Evolutionary conservation across 306 rosid genomes (phyloP), one percentile per base, ranked within the genome.

Genomic region (Cucurbita ficifolia): DNA sequence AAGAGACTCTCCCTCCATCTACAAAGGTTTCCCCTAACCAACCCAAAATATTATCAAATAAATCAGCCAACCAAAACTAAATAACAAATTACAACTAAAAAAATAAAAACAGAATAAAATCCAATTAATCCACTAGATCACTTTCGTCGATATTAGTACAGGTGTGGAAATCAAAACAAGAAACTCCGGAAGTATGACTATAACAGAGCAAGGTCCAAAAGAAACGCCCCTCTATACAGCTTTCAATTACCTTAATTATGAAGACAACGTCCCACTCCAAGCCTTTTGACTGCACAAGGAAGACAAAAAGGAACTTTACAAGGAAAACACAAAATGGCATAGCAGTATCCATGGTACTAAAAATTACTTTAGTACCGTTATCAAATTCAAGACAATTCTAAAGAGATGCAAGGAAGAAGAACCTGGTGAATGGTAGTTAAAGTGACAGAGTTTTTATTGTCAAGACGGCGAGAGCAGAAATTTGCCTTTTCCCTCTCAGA

Each of bases 401-500:
- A 68, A 48, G 0, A 59, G 18, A 8, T 18, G 70, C 45, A 22
- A 21, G 51, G 42, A 54, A 16, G 36, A 61, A 40, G 11, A 76
- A 94, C 98, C 98, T 90, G 98, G 84, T 94, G 98, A 72, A 93
- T 93, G 77, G 98, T 94, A 67, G 97, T 94, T 82, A 94, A 78
- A 48, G 94, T 87, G 78, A 94, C 88, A 77, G 97, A 88, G 56
- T 80, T 90, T 62, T 83, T 76, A 75, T 94, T 94, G 74, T 94
- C 86, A 75, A 78, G 83, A 76, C 87, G 88, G 21, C 94, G 81
- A 75, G 87, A 81, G 57, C 73, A 86, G 42, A 90, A 94, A 65
- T 89, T 94, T 77, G 89, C 97, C 65, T 18, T 84, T 81, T 94
- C 98, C 14, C 96, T 87, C 84, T 90, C 90, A 75, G 84, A 83